Evolutionary conservation across 352 stramenopile genomes (phyloP).

Genomic region (Elongisporangium senticosum): DNA sequence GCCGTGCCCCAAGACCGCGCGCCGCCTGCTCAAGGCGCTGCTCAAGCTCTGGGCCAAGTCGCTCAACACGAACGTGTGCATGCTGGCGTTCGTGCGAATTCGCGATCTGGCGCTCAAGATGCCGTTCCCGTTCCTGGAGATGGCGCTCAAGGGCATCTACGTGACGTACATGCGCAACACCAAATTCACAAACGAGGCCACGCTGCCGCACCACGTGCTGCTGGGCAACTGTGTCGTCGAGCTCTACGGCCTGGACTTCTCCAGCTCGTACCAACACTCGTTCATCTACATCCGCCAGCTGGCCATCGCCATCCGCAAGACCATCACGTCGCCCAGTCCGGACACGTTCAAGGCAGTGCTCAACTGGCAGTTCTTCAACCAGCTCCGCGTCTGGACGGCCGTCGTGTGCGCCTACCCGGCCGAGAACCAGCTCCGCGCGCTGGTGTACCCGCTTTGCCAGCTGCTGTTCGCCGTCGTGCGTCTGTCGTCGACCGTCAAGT

Average conservation of each 20-base stretch:
- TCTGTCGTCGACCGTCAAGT: slow-evolving; percentile 72
- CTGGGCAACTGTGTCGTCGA: slow-evolving; percentile 99
- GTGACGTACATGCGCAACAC: slow-evolving; percentile 94
- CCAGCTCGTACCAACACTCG: slow-evolving; percentile 97
- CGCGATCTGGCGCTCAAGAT: slow-evolving; percentile 92
- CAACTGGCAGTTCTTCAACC: slow-evolving; percentile 99
- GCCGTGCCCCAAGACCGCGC: slow-evolving; percentile 59
- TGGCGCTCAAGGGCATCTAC: slow-evolving; percentile 94
- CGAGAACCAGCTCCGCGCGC: slow-evolving; percentile 82
- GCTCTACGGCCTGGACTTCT: slow-evolving; percentile 94
- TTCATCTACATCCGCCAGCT: slow-evolving; percentile 99
- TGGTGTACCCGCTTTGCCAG: slow-evolving; percentile 96
- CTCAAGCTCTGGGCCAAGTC: slow-evolving; percentile 85
- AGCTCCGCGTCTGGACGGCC: slow-evolving; percentile 94
- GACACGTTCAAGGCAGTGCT: slow-evolving; percentile 88
- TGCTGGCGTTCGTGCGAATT: slow-evolving; percentile 95
- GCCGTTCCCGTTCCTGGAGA: slow-evolving; percentile 96
- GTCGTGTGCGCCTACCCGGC: slow-evolving; percentile 90
- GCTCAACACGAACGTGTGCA: slow-evolving; percentile 71
- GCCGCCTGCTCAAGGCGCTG: slow-evolving; percentile 75
- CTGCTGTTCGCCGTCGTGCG: slow-evolving; percentile 70
- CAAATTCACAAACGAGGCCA: slow-evolving; percentile 92
- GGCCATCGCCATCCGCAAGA: slow-evolving; percentile 95
- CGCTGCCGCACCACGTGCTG: slow-evolving; percentile 79
- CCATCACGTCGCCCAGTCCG: slow-evolving; percentile 91